Percentiles rank a stretch among this genome's conserved stretches.
Conservation (phyloP, 2,329 filamentous ascomycete species). For the Rasamsonia emersonii region DNA sequence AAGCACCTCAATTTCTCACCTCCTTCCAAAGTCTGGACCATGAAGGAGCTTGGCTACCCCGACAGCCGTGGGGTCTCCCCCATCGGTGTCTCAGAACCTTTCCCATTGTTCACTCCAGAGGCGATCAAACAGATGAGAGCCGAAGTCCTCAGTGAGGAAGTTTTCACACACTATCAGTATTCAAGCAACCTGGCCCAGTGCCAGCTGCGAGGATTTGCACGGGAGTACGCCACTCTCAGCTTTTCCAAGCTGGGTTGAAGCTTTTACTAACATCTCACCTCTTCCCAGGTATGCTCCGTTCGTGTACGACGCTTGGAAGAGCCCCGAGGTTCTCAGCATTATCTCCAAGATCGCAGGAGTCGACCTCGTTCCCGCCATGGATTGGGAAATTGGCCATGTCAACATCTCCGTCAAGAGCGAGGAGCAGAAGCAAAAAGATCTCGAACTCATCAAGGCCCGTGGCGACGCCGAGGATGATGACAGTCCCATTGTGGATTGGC, state of each 20-base stretch:
- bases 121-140: slow-evolving; percentile 54
- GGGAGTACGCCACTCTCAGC: slow-evolving; percentile 38
- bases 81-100: slow-evolving; percentile 57
- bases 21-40: slow-evolving; percentile 46
- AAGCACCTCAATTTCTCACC: slow-evolving; percentile 49
- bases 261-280: neutral
- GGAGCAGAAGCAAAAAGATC: slow-evolving; percentile 36
- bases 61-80: slow-evolving; percentile 52
- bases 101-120: slow-evolving; percentile 53
- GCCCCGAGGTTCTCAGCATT: slow-evolving; percentile 40
- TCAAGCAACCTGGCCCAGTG: slow-evolving; percentile 51
- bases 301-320: slow-evolving; percentile 53
- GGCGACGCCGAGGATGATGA: slow-evolving; percentile 36
- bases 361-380: slow-evolving; percentile 46
- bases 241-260: neutral
- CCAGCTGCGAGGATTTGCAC: slow-evolving; percentile 48
- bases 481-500: slow-evolving; percentile 53
- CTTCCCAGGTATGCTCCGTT: slow-evolving; percentile 51
- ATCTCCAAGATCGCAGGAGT: slow-evolving; percentile 48
- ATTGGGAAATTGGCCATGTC: slow-evolving; percentile 49
- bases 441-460: slow-evolving; percentile 29
- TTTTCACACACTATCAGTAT: slow-evolving; percentile 49
- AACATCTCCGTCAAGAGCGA: slow-evolving; percentile 47
- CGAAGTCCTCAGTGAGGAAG: slow-evolving; percentile 52
- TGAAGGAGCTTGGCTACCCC: slow-evolving; percentile 53